phyloP scores from a whole-genome alignment of 208 protist species.

The Acanthamoeba culbertsoni region DNA sequence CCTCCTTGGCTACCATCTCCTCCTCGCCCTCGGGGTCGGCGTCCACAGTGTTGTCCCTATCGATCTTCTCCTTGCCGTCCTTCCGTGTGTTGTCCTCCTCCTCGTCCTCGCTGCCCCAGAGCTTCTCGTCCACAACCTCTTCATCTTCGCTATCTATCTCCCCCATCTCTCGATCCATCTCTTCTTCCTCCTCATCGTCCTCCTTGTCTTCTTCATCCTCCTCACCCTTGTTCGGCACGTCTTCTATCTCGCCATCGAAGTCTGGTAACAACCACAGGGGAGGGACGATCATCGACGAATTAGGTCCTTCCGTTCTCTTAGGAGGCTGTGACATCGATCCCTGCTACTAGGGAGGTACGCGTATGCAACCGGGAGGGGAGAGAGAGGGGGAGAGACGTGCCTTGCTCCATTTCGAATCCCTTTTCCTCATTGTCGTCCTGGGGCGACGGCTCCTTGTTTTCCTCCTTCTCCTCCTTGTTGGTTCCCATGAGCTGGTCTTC shows the following conservation, averaged over 20 bases:
- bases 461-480: slow-evolving; percentile 51
- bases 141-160: slow-evolving; percentile 80
- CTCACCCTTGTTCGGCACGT: slow-evolving; percentile 77
- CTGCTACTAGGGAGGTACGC: background rate
- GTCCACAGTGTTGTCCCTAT: slow-evolving; percentile 85
- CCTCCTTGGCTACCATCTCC: slow-evolving; percentile 66
- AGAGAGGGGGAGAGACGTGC: background rate
- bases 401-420: slow-evolving; percentile 57
- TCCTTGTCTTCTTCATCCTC: slow-evolving; percentile 79
- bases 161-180: slow-evolving; percentile 82
- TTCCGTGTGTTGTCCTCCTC: slow-evolving; percentile 81
- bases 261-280: slow-evolving; percentile 65
- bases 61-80: slow-evolving; percentile 76
- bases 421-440: slow-evolving; percentile 36
- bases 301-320: too few relatives aligned
- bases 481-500: slow-evolving; percentile 81
- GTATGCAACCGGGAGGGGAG: background rate
- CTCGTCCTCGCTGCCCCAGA: slow-evolving; percentile 85
- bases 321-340: background rate
- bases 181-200: slow-evolving; percentile 75
- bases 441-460: slow-evolving; percentile 52
- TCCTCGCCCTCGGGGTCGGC: slow-evolving; percentile 32
- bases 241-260: slow-evolving; percentile 86
- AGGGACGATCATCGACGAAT: too few relatives aligned
- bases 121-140: slow-evolving; percentile 84